Evolutionary conservation across 2,329 filamentous ascomycete species (phyloP), one percentile per base, ranked within the genome.

Genomic region (Plenodomus biglobosus): DNA sequence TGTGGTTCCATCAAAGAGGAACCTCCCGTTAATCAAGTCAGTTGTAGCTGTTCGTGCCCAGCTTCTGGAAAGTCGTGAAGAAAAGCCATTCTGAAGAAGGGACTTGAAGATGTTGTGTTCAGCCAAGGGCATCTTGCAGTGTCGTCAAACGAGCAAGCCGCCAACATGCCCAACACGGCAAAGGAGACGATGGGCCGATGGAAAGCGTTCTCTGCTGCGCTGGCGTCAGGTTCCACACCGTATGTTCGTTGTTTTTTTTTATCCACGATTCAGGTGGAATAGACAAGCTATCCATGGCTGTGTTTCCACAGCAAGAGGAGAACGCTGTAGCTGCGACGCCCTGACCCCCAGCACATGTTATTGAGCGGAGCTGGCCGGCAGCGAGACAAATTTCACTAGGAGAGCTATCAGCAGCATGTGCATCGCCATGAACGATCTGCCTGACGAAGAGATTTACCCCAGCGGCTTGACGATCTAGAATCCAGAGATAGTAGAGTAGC

Each of bases 401-500:
- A 52, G 5, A 48, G 42, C 43, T 62, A 61, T 22, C 59, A 66
- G 40, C 58, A n/a, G n/a, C n/a, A n/a, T n/a, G n/a, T n/a, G n/a
- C n/a, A n/a, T n/a, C n/a, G n/a, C n/a, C n/a, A n/a, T n/a, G n/a
- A n/a, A n/a, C n/a, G n/a, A n/a, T n/a, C n/a, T n/a, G n/a, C n/a
- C n/a, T n/a, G n/a, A n/a, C n/a, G 59, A 64, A 40, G 52, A 61
- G 19, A 27, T 61, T 5, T 67, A 66, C 38, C 65, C 63, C 3
- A 49, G 38, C 20, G 64, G 63, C 8, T 38, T 66, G 35, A 43
- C 39, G 6, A 41, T 53, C n/a, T n/a, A n/a, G n/a, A n/a, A n/a
- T n/a, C n/a, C 80, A 18, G 78, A 80, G 19, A 68, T 65, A 42
- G 68, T 61, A 0, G 70, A 71, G 32, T 48, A 56, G 0, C 56